Evolutionary conservation across 768 basidiomycete genomes (phyloP).

Genomic region (Boletus subcaerulescens): DNA sequence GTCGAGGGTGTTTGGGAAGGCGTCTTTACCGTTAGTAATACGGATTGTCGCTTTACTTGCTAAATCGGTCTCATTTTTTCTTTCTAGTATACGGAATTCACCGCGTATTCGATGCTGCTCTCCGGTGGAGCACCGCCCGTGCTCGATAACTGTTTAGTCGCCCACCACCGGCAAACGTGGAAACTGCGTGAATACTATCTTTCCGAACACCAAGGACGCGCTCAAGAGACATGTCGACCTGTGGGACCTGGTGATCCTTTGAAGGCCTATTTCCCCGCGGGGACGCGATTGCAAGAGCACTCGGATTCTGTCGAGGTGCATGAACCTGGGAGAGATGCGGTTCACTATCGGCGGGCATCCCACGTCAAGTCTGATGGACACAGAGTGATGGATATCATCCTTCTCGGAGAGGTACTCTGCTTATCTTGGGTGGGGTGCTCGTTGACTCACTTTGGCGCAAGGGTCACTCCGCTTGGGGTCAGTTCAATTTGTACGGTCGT

Average conservation of each 20-base stretch:
- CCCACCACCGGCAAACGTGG: slow-evolving; percentile 89
- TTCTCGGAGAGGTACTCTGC: slow-evolving; percentile 64
- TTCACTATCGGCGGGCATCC: slow-evolving; percentile 30
- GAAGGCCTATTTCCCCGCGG: slow-evolving; percentile 57
- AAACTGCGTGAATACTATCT: slow-evolving; percentile 77
- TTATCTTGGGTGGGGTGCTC: not conserved
- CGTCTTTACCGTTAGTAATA: slow-evolving; percentile 58
- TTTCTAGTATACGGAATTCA: slow-evolving; percentile 76
- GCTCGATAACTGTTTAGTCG: slow-evolving; percentile 72
- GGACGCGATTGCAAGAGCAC: slow-evolving; percentile 48
- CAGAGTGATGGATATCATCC: slow-evolving; percentile 52
- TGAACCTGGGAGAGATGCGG: slow-evolving; percentile 38
- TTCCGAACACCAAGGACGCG: slow-evolving; percentile 28
- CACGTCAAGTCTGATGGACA: slow-evolving; percentile 28
- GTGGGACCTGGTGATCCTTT: slow-evolving; percentile 60
- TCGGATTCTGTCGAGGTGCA: slow-evolving; percentile 46
- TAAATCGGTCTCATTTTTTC: not conserved
- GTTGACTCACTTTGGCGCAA: slow-evolving; percentile 28
- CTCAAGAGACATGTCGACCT: slow-evolving; percentile 23
- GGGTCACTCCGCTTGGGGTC: slow-evolving; percentile 93
- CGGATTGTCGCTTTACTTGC: not conserved
- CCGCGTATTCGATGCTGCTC: slow-evolving; percentile 76
- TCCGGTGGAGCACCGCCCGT: slow-evolving; percentile 60
- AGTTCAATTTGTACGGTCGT: slow-evolving; percentile 76
- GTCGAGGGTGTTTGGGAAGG: slow-evolving; percentile 82